A percentile compares a stretch with the other conserved stretches of the same genome.
Conservation (phyloP, 2,329 filamentous ascomycete genomes). For the Sclerotinia sclerotiorum region DNA sequence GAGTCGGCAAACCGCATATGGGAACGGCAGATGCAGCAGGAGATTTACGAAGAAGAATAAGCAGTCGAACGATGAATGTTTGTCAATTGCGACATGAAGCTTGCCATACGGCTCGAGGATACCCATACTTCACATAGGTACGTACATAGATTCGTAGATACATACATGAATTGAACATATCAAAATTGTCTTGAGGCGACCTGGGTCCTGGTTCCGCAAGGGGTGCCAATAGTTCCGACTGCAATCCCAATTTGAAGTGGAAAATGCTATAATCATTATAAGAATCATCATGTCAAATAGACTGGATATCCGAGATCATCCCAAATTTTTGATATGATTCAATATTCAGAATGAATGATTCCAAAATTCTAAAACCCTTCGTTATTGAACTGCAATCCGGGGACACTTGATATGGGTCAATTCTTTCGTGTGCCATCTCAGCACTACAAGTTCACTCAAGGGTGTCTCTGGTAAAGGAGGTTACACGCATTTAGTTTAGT, state of each 20-base stretch:
- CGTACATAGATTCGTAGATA: background rate
- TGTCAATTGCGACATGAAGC: background rate
- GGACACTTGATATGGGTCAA: no score
- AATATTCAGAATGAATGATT: no score
- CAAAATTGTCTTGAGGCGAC: background rate
- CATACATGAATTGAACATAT: background rate
- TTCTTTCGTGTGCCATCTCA: no score
- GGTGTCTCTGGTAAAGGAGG: no score
- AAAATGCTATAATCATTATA: no score
- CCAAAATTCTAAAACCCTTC: no score
- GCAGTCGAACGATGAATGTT: background rate
- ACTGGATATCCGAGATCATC: no score
- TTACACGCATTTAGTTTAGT: no score
- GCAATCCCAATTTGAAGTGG: background rate
- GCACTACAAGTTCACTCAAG: no score
- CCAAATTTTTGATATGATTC: no score
- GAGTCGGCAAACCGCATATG: conserved; percentile 68
- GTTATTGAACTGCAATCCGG: no score
- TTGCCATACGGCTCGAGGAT: background rate
- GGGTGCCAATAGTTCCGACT: background rate
- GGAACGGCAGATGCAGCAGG: conserved; percentile 43
- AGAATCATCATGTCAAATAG: no score
- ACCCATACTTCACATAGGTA: background rate
- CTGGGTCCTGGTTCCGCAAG: background rate
- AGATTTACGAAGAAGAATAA: conserved; percentile 31